Base-by-base conservation (phyloP, 2,329 filamentous ascomycete genomes). In the Pseudocercospora eumusae region DNA sequence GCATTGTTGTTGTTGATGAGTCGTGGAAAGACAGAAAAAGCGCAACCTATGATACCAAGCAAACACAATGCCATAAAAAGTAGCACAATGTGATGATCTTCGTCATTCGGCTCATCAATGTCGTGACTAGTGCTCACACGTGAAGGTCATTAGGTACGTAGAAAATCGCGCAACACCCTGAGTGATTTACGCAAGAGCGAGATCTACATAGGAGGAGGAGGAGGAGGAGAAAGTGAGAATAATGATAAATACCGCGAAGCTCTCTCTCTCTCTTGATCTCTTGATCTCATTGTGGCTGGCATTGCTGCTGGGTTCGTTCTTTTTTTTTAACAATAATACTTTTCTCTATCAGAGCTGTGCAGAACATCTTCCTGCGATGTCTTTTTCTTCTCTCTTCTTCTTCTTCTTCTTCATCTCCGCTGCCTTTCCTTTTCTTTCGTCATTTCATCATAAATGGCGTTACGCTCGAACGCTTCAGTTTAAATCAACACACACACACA, bases 391-490 rank as follows among this genome's bases (percentile, higher is more conserved):
- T n/a, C n/a, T n/a, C n/a, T n/a, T n/a, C n/a, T n/a, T n/a, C n/a
- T n/a, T n/a, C n/a, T n/a, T n/a, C n/a, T 54, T 54, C 20, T 28
- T 36, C 8, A 9, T 36, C 52, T 31, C 50, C 21, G 27, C 36
- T n/a, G 13, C 36, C 36, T n/a, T 40, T 18, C 27, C 21, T 52
- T 23, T 42, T 44, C 31, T 53, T 40, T 57, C 44, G 25, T 25
- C 33, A 45, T 57, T 11, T 31, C 42, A 50, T 56, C 10, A 56
- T 31, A 21, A 64, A n/a, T n/a, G 57, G 55, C 61, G 52, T 59
- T 44, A 56, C 64, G 64, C 61, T 64, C 31, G 54, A 63, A 66
- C 61, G 64, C 61, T 61, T 44, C 54, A 62, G 21, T 54, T 54
- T 40, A 23, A 53, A 27, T 56, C 56, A 45, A 52, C 56, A 52